Evolutionary conservation across 2,329 filamentous ascomycete species (phyloP), one percentile per base, ranked within the genome.

Genomic region (Colletotrichum destructivum): DNA sequence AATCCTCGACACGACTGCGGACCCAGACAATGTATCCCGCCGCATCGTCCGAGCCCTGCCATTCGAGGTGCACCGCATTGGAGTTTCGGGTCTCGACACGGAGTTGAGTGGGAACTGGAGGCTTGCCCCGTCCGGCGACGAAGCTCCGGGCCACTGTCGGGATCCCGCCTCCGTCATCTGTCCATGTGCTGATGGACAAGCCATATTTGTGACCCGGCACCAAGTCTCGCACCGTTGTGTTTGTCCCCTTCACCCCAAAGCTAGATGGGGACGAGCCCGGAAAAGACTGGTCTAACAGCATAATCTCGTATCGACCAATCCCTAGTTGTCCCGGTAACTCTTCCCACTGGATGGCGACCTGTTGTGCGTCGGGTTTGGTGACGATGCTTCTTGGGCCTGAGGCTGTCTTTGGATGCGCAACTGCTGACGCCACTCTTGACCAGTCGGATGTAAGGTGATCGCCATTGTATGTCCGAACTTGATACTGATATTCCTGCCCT

Each of bases 381-480:
- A 35, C n/a, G 4, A 72, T 42, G 1, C 66, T 16, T 6, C 18
- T 4, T 2, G 46, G 57, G 3, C 56, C 60, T 2, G 56, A 59
- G 5, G 21, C 55, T 12, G 49, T 59, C 31, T 23, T 40, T 7
- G 62, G 59, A 15, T 47, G 44, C 0, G 68, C 62, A 26, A 59
- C 40, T 15, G 60, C 65, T 4, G 38, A 54, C 11, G 31, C 56
- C 2, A 54, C 12, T 9, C 35, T 11, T 2, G 73, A 71, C 73
- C 73, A 74, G 6, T 60, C 68, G 9, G 73, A 74, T n/a, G n/a
- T 16, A 1, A 65, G 35, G 6, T 46, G 31, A 11, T 67, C 63
- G 11, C 71, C 73, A 3, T 66, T 66, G 7, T 66, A 49, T 1
- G 73, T 71, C 3, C 72, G 72, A 6, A 75, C 57, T 46, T 69